phyloP scores from a whole-genome alignment of 768 basidiomycete species.

The Mycena haematopus region DNA sequence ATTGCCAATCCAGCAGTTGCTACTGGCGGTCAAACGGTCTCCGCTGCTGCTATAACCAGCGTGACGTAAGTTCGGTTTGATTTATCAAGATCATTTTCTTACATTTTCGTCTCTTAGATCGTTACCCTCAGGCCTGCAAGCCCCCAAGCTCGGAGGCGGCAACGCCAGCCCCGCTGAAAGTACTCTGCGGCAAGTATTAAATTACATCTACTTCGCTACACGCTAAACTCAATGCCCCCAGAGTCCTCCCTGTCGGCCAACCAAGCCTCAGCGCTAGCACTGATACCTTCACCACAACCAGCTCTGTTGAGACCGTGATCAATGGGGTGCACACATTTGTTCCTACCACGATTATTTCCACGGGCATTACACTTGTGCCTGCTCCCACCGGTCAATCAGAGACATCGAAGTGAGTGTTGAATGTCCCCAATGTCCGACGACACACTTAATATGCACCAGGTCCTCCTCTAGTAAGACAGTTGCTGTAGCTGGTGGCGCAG shows the following conservation, averaged over 20 bases:
- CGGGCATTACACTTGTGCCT: slow-evolving; percentile 6
- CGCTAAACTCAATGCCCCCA: not conserved
- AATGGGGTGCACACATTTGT: not conserved
- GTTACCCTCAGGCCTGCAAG: not conserved
- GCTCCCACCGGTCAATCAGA: not conserved
- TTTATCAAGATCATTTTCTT: not conserved
- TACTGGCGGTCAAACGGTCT: not conserved
- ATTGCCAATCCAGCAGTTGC: not conserved
- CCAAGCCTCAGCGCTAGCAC: not conserved
- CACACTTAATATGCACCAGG: not conserved
- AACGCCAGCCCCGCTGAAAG: not conserved
- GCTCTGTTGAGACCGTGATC: not conserved
- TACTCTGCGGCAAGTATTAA: not conserved
- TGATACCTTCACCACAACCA: not conserved
- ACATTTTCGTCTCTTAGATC: not conserved
- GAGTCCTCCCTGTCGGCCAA: not conserved
- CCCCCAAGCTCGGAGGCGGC: not conserved
- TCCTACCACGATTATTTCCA: not conserved
- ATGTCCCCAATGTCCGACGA: not conserved
- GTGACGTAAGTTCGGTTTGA: not conserved
- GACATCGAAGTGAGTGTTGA: slow-evolving; percentile 4
- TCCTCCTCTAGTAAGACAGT: slow-evolving; percentile 4
- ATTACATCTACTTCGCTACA: not conserved
- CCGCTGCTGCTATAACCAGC: too few relatives aligned
- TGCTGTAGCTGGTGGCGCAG: slow-evolving; percentile 5